Base-by-base conservation (phyloP, 495 filamentous ascomycete species). In the Aspergillus sclerotiicarbonarius region DNA sequence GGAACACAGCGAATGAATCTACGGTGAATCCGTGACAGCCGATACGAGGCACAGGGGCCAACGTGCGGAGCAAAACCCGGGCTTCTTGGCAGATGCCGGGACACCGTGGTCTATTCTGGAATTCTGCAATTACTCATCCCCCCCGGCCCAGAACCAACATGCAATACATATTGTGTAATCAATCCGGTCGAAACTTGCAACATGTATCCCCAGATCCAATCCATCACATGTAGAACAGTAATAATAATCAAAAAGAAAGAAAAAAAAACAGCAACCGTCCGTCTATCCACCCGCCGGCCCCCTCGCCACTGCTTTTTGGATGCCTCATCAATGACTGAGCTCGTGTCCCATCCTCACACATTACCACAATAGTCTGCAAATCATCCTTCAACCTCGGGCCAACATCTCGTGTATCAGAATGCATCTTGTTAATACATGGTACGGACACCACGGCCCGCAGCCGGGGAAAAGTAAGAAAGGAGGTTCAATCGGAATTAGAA, bases 391-490 rank as follows among this genome's bases (percentile, higher is more conserved):
- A 37, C 3, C 35, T 13, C 9, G 3, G 46, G 7, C 25, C 25
- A 33, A 50, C 47, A 49, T 32, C 31, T 50, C 47, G 31, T 50
- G 31, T 31, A 50, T 32, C 47, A 50, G 25, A 50, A 50, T 50
- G 47, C 47, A 32, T 50, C 20, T 50, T 50, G 53, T 56, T 56
- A 56, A 60, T 70, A 71, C 68, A 73, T 41, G 61, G 62, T 62
- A 65, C 63, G 44, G 21, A 49, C 55, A 33, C 25, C 33, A 21
- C 29, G 39, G 49, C 39, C 39, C 47, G 53, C n/a, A n/a, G 57
- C 16, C 41, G 13, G 29, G 33, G 47, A 47, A 55, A 64, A 52
- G 41, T 33, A 37, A 46, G 46, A 57, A 53, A 64, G 63, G 58
- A 48, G 35, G 52, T 41, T 45, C 54, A 48, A 57, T 50, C 1